Conservation (phyloP, 345 rosid species). For the Salix purpurea region DNA sequence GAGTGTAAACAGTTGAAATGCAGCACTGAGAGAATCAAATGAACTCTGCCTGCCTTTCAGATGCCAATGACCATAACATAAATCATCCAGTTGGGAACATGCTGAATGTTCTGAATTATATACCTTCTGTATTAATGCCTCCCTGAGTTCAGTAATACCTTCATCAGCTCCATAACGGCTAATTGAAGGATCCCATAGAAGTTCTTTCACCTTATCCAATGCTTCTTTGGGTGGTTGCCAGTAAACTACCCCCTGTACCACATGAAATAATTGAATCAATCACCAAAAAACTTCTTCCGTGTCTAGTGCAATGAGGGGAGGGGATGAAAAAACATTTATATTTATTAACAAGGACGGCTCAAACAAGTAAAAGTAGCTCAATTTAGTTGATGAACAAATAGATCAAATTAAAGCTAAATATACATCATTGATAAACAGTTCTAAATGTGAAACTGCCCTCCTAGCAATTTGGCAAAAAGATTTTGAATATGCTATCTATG, state of each 20-base stretch:
- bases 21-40: neutral
- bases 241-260: conserved; percentile 73
- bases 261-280: conserved; percentile 13
- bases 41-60: conserved; percentile 3
- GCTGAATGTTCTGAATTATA: neutral
- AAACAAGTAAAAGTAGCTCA: neutral
- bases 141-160: conserved; percentile 75
- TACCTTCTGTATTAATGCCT: conserved; percentile 68
- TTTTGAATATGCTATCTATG: neutral
- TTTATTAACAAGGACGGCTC: neutral
- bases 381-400: neutral
- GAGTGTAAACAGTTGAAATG: neutral
- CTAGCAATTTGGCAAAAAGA: neutral
- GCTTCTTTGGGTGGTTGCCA: conserved; percentile 91
- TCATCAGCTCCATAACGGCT: conserved; percentile 92
- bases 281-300: neutral
- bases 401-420: neutral
- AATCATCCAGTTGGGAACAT: conserved; percentile 1
- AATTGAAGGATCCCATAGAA: conserved; percentile 65
- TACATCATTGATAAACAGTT: neutral
- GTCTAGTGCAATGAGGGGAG: neutral
- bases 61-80: neutral
- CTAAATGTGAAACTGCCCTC: neutral
- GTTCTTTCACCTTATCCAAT: conserved; percentile 69
- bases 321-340: neutral